Base-by-base conservation (phyloP, 1,284 basidiomycete genomes). In the Trichosporon faecale region DNA sequence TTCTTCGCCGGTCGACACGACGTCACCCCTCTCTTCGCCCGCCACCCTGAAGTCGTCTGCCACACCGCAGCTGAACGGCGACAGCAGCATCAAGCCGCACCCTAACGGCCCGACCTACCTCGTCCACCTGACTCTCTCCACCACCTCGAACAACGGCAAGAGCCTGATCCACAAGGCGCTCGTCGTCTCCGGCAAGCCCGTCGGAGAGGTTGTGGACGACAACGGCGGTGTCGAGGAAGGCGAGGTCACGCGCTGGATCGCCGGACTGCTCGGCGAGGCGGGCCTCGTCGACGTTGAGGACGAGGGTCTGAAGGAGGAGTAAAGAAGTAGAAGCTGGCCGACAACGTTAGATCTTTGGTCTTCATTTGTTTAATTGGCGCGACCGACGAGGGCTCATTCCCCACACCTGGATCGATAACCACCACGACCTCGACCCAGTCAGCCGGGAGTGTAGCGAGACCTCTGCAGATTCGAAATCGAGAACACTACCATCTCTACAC, bases 81-180 rank as follows among this genome's bases (percentile, higher is more conserved):
- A 69, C 21, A 66, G 70, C 25, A n/a, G 46, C 27, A 31, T 70
- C 25, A 44, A 31, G 23, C 73, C 69, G 12, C 69, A 72, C 37
- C 71, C 70, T 33, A 66, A 66, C 9, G 80, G 79, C 16, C 81
- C 81, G 29, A 77, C 76, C 7, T 82, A 82, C 69, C 70, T 76
- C 40, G 69, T 82, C 18, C 74, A 77, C 46, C 73, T 82, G 27
- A 78, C 69, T 8, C 71, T 81, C 11, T 76, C 77, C 2, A 81
- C 78, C 0, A 82, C 81, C 23, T 76, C 75, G 40, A 82, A 82
- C 71, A 81, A 80, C 67, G 81, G 81, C 65, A 82, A 82, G 72
- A 75, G 72, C 29, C 73, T 81, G 25, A 76, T 82, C 29, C 76
- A 78, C 68, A 81, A 81, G 70, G 75, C 78, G 0, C 72, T 78